These are phyloP conservation scores for Verticillium alfalfae DNA, from an alignment of 2,329 filamentous ascomycete species.

Conservation along the genomic window DNA sequence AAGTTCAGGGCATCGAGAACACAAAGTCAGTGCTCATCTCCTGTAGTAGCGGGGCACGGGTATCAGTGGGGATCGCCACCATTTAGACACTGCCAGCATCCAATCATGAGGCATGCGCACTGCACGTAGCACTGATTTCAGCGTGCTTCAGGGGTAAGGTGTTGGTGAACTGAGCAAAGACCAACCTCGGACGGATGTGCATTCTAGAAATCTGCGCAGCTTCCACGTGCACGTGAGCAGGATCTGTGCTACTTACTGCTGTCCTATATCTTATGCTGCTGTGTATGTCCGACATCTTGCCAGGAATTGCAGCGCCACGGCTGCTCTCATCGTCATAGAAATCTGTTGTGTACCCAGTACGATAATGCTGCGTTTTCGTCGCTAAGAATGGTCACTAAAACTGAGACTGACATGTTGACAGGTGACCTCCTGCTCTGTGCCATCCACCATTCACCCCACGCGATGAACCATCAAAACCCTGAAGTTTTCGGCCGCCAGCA, in stretches of 20 bases:
- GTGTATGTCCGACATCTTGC: neutral
- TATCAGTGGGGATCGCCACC: slow-evolving; percentile 7
- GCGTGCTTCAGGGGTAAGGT: neutral
- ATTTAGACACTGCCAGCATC: neutral
- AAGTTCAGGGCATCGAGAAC: neutral
- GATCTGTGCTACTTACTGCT: neutral
- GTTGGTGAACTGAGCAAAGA: neutral
- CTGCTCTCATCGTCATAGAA: neutral
- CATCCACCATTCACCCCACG: neutral
- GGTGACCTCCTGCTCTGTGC: neutral
- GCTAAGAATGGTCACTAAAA: neutral
- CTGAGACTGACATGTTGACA: neutral
- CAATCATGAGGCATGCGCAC: neutral
- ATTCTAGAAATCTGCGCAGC: neutral
- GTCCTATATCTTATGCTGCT: neutral
- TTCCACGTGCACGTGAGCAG: neutral
- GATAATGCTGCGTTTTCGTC: slow-evolving; percentile 2
- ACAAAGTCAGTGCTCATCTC: neutral
- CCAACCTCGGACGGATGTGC: neutral
- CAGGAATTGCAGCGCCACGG: neutral
- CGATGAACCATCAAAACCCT: neutral
- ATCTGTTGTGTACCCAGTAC: neutral
- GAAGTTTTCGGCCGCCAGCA: too few relatives aligned
- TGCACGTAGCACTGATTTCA: neutral
- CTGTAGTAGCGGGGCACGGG: slow-evolving; percentile 8